Evolutionary conservation across 1,139 yeast genomes (phyloP), one percentile per base, ranked within the genome.

Genomic region (Geotrichum klebahnii): DNA sequence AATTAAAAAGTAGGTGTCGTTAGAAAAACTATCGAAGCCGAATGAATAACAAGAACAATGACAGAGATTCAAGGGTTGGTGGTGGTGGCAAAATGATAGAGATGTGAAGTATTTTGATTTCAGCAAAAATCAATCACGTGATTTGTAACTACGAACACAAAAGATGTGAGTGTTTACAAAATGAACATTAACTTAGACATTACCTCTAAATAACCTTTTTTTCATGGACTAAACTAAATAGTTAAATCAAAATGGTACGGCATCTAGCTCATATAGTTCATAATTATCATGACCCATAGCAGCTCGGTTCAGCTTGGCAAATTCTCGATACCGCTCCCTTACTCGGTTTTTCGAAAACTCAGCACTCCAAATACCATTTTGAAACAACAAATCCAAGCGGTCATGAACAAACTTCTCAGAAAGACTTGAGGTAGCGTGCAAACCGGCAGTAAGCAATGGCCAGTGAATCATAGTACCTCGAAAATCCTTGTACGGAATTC

Each of bases 361-460:
- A 9, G 49, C 49, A 34, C 49, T 46, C 49, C 49, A 46, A 6
- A 46, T 44, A 24, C 49, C 49, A 17, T 46, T 46, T 31, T 39
- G 29, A 17, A 32, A 17, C 35, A 46, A 22, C 22, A 46, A 31
- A 23, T 46, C 44, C 22, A 46, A 32, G n/a, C 49, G 39, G 32
- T 46, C 45, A 8, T 38, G 38, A 19, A 46, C 49, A 46, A 46
- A 46, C 39, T 39, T 38, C 31, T 40, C 44, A 9, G 22, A 24
- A 4, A 19, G 19, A 14, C 8, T 6, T 12, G 44, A 16, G n/a
- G 38, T 33, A 9, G 49, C 49, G 22, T 46, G 49, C 8, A 46
- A 12, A n/a, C 49, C 49, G 8, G 49, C 49, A 9, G 49, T 39
- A 20, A 46, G 33, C 8, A 46, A 32, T 22, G 49, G 49, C 49